These are phyloP conservation scores for Corchorus capsularis DNA, from an alignment of 345 rosid genomes.

Conservation along the genomic window DNA sequence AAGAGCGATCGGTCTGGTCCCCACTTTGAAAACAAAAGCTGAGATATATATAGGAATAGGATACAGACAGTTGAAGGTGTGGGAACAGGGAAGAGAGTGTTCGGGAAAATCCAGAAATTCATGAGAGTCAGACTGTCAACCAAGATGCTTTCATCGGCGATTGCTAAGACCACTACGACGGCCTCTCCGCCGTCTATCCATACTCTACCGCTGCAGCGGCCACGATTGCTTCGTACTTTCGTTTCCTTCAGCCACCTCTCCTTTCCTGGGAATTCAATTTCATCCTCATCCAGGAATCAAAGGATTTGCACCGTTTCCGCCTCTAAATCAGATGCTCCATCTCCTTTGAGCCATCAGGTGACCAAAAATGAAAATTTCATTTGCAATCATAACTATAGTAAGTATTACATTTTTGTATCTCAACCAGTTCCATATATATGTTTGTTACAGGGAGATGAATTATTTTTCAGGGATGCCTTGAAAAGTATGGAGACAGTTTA, in stretches of 20 bases:
- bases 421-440: not conserved
- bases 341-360: constrained; percentile 39
- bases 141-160: not conserved
- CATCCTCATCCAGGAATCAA: constrained; percentile 8
- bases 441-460: constrained; percentile 46
- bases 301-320: constrained; percentile 32
- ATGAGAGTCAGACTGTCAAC: not conserved
- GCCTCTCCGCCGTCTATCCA: constrained; percentile 7
- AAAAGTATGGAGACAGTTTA: constrained; percentile 71
- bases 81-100: not conserved
- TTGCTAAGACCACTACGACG: not conserved
- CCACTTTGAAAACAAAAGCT: not conserved
- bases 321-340: constrained; percentile 29
- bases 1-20: not conserved
- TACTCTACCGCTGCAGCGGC: not conserved
- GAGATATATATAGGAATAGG: too few species aligned
- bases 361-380: not conserved
- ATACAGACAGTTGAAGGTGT: too few species aligned
- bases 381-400: not conserved
- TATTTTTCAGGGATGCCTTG: constrained; percentile 74
- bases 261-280: constrained; percentile 11
- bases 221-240: constrained; percentile 14
- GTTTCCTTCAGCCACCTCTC: constrained; percentile 20
- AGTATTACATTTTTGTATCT: not conserved
- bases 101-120: not conserved